Base-by-base conservation (phyloP, 2,329 filamentous ascomycete genomes). In the Phoma sp. region DNA sequence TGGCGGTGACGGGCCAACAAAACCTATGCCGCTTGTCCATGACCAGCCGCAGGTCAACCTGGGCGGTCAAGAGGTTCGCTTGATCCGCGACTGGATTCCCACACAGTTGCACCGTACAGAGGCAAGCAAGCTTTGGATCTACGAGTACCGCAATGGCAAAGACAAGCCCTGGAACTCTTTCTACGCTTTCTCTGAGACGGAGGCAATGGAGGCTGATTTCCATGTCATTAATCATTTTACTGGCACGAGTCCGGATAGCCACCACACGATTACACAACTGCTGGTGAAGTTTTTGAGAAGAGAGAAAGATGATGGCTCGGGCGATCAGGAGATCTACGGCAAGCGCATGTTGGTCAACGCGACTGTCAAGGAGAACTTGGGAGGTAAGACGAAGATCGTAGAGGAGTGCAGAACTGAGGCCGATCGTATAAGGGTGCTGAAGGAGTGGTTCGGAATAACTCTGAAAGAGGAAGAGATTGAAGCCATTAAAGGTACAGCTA, bases 1-100 rank as follows among this genome's bases (percentile, higher is more conserved):
- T 64, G 87, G 87, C 41, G 83, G 83, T 18, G 83, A 86, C 62
- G 83, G 83, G 7, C 78, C 85, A 2, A 86, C 82, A 1, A 72
- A 74, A 13, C 86, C 87, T 6, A 70, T 89, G 33, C 80, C 79
- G 1, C 73, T 90, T 1, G 66, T 77, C 18, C 56, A 60, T 73
- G 73, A 52, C 8, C 66, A 72, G 11, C 69, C 78, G 7, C 75
- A 78, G 48, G 62, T 70, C 52, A 83, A 85, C 66, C 75, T 86
- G 23, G 82, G 82, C 9, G 78, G 81, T 2, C 82, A 85, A 55
- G 76, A 86, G 58, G 78, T 85, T 55, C 83, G 85, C 0, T 74
- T 88, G 5, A 68, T 82, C 23, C 75, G 77, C 33, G 79, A 80
- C 41, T 77, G 75, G 47, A 80, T 83, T 35, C 77, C 82, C 3